Base-by-base conservation (phyloP, 495 filamentous ascomycete species). In the Podospora didyma region DNA sequence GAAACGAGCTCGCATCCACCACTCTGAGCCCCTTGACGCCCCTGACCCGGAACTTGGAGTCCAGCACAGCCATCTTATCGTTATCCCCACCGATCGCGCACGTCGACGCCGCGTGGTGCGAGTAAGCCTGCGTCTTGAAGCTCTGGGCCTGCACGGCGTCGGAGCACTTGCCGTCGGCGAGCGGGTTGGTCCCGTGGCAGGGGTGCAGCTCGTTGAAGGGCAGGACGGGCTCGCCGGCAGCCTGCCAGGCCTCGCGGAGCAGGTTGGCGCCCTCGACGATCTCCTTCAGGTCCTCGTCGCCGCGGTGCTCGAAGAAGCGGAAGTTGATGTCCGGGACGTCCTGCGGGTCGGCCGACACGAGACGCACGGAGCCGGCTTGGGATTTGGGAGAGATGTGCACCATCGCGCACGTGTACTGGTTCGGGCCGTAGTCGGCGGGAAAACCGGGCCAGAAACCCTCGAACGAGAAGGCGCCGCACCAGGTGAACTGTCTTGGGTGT, bases 281-380 rank as follows among this genome's bases (percentile, higher is more conserved):
- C 39, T 82, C 81, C 17, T 72, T 64, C n/a, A 75, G 62, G 31
- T 78, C 75, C 35, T 73, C 57, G 14, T 71, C 73, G 4, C 63
- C 70, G 34, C 58, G 49, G 3, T 70, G 31, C 54, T 77, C 67
- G 60, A 82, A 86, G 64, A 82, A 84, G 48, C 79, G 75, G 62
- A 85, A 79, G 53, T 78, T 77, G 49, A 84, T 82, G 12, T 78
- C 70, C 2, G 82, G 82, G 56, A 69, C 69, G 54, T 83, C 79
- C 31, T 73, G 78, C 3, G 81, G 82, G 54, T 84, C 75, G 1
- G 70, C 68, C 0, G 80, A 82, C 9, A 60, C 54, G 7, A 84
- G 65, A 6, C 64, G 63, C 0, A 84, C 80, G 2, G 75, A 73
- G 12, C 81, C 81, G 16, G 78, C 72, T 45, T 78, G 79, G 23